Evolutionary conservation across 306 rosid species (phyloP), one percentile per base, ranked within the genome.

Genomic region (Gynostemma pentaphyllum): DNA sequence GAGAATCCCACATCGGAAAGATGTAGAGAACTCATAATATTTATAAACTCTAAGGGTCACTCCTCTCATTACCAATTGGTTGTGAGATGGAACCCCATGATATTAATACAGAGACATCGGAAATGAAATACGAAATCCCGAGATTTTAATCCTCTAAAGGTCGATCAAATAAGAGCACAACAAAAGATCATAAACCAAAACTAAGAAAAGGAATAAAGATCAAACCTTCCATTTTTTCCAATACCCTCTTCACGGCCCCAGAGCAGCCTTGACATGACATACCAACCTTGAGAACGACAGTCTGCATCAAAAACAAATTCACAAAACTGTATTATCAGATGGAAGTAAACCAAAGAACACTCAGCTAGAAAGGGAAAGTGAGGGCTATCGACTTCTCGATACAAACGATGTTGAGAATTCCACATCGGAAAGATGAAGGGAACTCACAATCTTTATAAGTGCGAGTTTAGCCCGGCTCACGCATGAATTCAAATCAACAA

Each of bases 241-340:
- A 78, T 61, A 88, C 98, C 76, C 96, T 84, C 59, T 81, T 86
- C 70, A 92, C 98, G 2, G 96, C 99, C 39, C 96, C 99, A 63
- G 74, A 83, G 61, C 96, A 92, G 16, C 96, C 95, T 76, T 83
- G 75, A 51, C 99, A 92, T 18, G 99, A 84, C 99, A 92, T 92
- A 8, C 75, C 87, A 72, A 92, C 99, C 78, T 88, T 88, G 74
- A 92, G 96, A 50, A 84, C 88, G 21, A 83, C 85, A 29, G 90
- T 92, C 99, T 88, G 87, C 81, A 68, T 1, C 72, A 3, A 63
- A 68, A 47, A 22, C 34, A 68, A 29, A 15, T 22, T 19, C 52
- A n/a, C n/a, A 27, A 24, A 64, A 30, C 54, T 21, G 26, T 8
- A 48, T 26, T 27, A 30, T 32, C 4, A n/a, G 22, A 8, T 4